Percentiles rank a stretch among this genome's conserved stretches.
phyloP scores from a whole-genome alignment of 257 asterid species.

The Fraxinus quadrangulata region DNA sequence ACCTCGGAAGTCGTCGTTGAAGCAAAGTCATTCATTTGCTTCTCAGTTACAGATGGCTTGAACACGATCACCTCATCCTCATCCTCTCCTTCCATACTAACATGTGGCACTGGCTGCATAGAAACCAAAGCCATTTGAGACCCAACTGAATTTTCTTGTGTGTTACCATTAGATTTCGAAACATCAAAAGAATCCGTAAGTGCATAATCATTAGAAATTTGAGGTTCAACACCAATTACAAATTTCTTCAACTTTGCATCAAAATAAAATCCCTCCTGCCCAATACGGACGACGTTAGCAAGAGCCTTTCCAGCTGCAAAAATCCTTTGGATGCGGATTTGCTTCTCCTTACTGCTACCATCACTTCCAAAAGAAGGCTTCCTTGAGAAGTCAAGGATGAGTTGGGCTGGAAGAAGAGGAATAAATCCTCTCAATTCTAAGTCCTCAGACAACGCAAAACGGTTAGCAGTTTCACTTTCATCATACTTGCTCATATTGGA shows the following conservation, averaged over 20 bases:
- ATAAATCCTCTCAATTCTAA: slow-evolving; percentile 86
- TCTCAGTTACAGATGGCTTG: slow-evolving; percentile 72
- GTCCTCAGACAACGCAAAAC: slow-evolving; percentile 90
- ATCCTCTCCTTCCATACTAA: slow-evolving; percentile 61
- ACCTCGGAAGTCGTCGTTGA: slow-evolving; percentile 35
- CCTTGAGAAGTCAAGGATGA: slow-evolving; percentile 86
- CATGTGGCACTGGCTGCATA: slow-evolving; percentile 37
- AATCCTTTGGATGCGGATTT: slow-evolving; percentile 71
- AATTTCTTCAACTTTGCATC: slow-evolving; percentile 63
- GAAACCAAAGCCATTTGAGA: slow-evolving; percentile 29
- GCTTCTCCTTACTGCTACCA: slow-evolving; percentile 59
- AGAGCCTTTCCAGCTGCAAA: slow-evolving; percentile 94
- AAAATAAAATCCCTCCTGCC: slow-evolving; percentile 66
- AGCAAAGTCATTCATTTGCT: slow-evolving; percentile 46
- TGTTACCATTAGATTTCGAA: slow-evolving; percentile 30
- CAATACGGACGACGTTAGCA: slow-evolving; percentile 59
- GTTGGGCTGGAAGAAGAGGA: slow-evolving; percentile 87
- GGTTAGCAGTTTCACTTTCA: slow-evolving; percentile 74
- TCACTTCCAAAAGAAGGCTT: slow-evolving; percentile 64
- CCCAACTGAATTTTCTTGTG: slow-evolving; percentile 33
- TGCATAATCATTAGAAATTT: slow-evolving; percentile 49
- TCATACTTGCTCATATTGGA: slow-evolving; percentile 84
- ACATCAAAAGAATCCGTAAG: slow-evolving; percentile 35
- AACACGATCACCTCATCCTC: slow-evolving; percentile 93
- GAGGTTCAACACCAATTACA: slow-evolving; percentile 67